Evolutionary conservation across 1,284 basidiomycete species (phyloP), one percentile per base, ranked within the genome.

Genomic region (Ustilago lituana): DNA sequence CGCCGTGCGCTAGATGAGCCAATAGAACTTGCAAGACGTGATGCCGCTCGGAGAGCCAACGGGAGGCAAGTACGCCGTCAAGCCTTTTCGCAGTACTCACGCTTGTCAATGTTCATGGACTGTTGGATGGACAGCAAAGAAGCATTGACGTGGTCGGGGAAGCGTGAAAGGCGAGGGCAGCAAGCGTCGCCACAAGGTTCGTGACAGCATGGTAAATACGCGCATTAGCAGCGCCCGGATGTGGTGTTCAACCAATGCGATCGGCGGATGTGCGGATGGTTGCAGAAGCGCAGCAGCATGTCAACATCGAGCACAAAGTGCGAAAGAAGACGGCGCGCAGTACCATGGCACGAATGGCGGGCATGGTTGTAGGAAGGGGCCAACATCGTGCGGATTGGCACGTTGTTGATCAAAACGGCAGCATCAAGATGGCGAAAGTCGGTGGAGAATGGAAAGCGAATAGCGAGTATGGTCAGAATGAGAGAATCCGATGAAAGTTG

Each of bases 71-170:
- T 38, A 35, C 33, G 5, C 26, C 22, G 5, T 24, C 19, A 10
- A n/a, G 27, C n/a, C 17, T 31, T 12, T 38, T 37, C 10, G 29
- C 12, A 15, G 19, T 17, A 76, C 74, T 56, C 47, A 76, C 74
- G 73, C 66, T 77, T 77, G 73, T 77, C 74, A 39, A 77, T 64
- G 63, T 77, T 77, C 53, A 72, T 67, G 32, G 73, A 63, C 74
- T 76, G 67, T 73, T 50, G 54, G 15, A 14, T 14, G 2, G 23
- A 47, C 62, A 55, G 56, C 39, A 19, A 4, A 29, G n/a, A 17
- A 29, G 22, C 46, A 65, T 37, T n/a, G 62, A 55, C 41, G 26
- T 2, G 23, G 31, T 22, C 49, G 56, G 27, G 31, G 33, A 39
- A 29, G 3, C 22, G 31, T 17, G 17, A 11, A 7, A 8, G 9